Evolutionary conservation across 179 eudicot genomes (phyloP), one percentile per base, ranked within the genome.

Genomic region (Drosera spatulata): DNA sequence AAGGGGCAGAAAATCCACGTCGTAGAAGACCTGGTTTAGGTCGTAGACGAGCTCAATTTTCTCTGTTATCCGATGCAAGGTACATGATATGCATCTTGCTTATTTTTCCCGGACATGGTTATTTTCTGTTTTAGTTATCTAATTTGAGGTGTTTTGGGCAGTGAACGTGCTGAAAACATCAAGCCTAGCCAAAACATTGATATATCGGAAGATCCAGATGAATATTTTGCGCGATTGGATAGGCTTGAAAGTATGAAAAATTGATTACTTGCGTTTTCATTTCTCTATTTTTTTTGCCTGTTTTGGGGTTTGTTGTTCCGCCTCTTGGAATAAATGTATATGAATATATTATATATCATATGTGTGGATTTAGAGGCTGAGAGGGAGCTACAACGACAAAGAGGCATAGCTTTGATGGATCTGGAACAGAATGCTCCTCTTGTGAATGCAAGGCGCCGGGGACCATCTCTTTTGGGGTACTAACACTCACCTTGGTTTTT

Each of bases 11-110:
- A 61, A 72, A 70, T 50, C 78, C 61, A 43, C 75, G 58, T 67
- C 83, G 66, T 43, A 73, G 80, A 61, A 81, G 96, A 69, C 95
- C 86, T 58, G 96, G 65, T 68, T 66, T 85, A 58, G 90, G 82
- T 40, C 87, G 79, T 46, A 90, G 66, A 73, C 75, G 68, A 62
- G 77, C 88, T 69, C 73, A 65, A 67, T 91, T 91, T 77, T 66
- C 79, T 50, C 45, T 78, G 52, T 81, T 75, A 75, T 81, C 79
- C 12, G 74, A 63, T 61, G 61, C 69, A 64, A 87, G 33, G 33
- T 22, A 1, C 0, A 22, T 22, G 33, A 22, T 22, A 22, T 22
- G 33, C 33, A 22, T 22, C 33, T 22, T 22, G 33, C 33, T 22
- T 22, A 22, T 22, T 22, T 22, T 22, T 22, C 33, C 33, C 1